These are phyloP conservation scores for Ambrosia artemisiifolia DNA, from an alignment of 129 eudicot genomes.

Conservation along the genomic window DNA sequence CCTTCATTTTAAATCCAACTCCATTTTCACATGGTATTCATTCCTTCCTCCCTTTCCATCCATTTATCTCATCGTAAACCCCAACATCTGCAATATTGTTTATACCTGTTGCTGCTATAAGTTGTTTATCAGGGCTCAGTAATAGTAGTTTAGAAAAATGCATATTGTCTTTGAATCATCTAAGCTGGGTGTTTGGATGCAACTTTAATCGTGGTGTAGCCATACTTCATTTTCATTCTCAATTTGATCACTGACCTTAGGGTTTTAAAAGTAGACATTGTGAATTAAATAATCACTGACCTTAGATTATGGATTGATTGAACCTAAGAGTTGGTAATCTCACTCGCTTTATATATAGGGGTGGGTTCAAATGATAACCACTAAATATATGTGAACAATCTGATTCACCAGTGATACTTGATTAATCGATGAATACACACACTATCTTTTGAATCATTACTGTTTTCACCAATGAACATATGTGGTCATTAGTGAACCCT, in stretches of 20 bases:
- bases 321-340: neutral
- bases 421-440: neutral
- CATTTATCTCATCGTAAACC: conserved; percentile 19
- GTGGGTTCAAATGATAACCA: neutral
- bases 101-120: neutral
- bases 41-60: neutral
- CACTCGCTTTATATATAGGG: neutral
- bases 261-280: too few species aligned
- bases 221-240: too few species aligned
- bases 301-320: neutral
- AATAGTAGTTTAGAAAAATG: neutral
- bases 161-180: neutral
- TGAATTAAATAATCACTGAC: too few species aligned
- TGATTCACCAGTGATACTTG: neutral
- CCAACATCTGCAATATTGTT: conserved; percentile 9
- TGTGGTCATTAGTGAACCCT: too few species aligned
- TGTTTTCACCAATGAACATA: too few species aligned
- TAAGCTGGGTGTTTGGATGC: neutral
- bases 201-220: too few species aligned
- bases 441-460: too few species aligned
- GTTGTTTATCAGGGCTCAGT: too few species aligned
- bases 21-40: conserved; percentile 42
- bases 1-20: conserved; percentile 29
- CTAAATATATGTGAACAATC: neutral
- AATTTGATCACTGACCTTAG: too few species aligned